Percentiles rank a stretch among this genome's conserved stretches.
Conservation (phyloP, 1,284 basidiomycete genomes). For the Cutaneotrichosporon sp. region DNA sequence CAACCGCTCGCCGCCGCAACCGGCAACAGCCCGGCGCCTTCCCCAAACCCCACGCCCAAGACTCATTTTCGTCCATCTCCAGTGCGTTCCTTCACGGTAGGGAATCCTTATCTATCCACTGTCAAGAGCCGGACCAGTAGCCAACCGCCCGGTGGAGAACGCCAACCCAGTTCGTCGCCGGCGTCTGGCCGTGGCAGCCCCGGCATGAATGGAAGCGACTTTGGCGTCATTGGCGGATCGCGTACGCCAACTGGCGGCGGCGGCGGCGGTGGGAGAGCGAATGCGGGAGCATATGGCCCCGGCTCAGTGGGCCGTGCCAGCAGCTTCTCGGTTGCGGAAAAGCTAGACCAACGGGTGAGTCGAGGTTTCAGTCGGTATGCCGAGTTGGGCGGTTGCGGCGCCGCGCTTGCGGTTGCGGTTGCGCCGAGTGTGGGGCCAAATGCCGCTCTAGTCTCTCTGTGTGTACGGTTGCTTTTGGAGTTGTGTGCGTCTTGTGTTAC, state of each 20-base stretch:
- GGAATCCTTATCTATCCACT: conserved; percentile 19
- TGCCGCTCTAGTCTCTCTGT: no score
- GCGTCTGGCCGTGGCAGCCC: conserved; percentile 34
- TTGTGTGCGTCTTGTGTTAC: background rate
- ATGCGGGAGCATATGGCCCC: background rate
- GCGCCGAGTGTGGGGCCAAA: background rate
- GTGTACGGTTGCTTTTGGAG: no score
- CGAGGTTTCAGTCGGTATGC: background rate
- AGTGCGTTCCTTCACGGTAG: conserved; percentile 17
- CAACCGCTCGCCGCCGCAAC: background rate
- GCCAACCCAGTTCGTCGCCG: conserved; percentile 31
- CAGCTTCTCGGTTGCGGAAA: conserved; percentile 36
- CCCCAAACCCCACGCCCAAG: background rate
- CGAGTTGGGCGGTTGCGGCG: background rate
- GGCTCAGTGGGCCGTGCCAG: conserved; percentile 24
- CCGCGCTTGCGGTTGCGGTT: background rate
- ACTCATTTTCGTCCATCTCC: conserved; percentile 15
- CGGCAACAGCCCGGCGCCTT: background rate
- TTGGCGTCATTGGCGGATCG: conserved; percentile 43
- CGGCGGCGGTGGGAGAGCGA: background rate
- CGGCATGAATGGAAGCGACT: conserved; percentile 21
- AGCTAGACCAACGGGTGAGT: conserved; percentile 13
- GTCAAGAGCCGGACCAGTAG: conserved; percentile 36
- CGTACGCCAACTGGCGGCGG: conserved; percentile 24
- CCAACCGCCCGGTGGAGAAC: conserved; percentile 37